A percentile compares a stretch with the other conserved stretches of the same genome.
phyloP scores from a whole-genome alignment of 495 filamentous ascomycete species.

The Aspergillus olivimuriae region DNA sequence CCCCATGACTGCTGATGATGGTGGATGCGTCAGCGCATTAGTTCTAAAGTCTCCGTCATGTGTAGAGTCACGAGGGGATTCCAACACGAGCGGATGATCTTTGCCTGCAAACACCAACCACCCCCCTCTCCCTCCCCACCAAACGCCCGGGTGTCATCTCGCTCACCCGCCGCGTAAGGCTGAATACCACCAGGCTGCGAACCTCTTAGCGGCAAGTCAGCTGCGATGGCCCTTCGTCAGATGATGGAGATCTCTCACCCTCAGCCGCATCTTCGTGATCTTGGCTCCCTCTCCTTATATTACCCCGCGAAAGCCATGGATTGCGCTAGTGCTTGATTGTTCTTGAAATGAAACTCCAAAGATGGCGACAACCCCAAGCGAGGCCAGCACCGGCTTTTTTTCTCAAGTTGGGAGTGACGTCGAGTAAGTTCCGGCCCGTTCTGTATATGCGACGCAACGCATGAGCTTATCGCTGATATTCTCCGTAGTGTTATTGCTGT shows the following conservation, averaged over 20 bases:
- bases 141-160: no score
- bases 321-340: no score
- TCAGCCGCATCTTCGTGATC: not conserved
- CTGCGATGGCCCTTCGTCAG: not conserved
- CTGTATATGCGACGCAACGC: not conserved
- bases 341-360: not conserved
- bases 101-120: no score
- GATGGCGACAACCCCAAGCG: not conserved
- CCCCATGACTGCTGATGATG: no score
- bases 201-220: not conserved
- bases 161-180: not conserved
- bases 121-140: no score
- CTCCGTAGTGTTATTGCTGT: constrained; percentile 35
- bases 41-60: no score
- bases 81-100: no score
- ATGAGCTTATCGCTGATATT: not conserved
- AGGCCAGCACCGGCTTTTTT: not conserved
- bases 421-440: not conserved
- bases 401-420: not conserved
- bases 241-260: not conserved
- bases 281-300: no score
- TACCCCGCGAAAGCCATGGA: no score
- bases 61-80: no score
- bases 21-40: no score
- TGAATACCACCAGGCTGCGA: not conserved